Evolutionary conservation across 192 early-diverging fungal genomes (phyloP).

Genomic region (Chytriomyces sp.): DNA sequence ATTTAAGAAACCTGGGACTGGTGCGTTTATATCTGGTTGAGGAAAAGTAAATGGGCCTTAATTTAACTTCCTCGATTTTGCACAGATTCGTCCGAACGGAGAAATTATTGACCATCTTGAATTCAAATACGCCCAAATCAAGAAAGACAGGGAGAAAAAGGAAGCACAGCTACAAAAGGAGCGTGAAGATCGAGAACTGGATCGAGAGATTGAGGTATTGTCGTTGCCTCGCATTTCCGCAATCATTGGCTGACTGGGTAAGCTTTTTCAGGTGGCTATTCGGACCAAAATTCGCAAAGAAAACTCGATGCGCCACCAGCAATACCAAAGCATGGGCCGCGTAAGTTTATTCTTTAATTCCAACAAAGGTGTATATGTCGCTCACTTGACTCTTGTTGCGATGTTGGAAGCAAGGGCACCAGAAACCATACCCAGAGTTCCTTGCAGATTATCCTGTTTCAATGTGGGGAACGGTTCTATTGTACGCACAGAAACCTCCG

Average conservation of each 20-base stretch:
- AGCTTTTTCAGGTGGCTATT: conserved; percentile 29
- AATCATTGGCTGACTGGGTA: not conserved
- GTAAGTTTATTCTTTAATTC: conserved; percentile 24
- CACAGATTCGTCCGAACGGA: conserved; percentile 54
- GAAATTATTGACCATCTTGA: conserved; percentile 49
- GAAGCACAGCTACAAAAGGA: conserved; percentile 42
- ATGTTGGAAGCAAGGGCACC: not conserved
- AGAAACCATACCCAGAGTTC: conserved; percentile 42
- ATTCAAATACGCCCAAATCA: conserved; percentile 63
- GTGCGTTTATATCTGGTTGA: conserved; percentile 32
- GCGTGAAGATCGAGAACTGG: conserved; percentile 52
- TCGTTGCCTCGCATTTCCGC: not conserved
- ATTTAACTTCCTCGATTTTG: not conserved
- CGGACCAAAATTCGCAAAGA: conserved; percentile 31
- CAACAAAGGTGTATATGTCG: not conserved
- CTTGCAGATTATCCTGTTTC: conserved; percentile 53
- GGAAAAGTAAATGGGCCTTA: not conserved
- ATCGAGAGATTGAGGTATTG: conserved; percentile 60
- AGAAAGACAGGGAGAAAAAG: conserved; percentile 49
- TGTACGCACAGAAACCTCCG: conserved; percentile 53
- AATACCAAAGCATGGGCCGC: conserved; percentile 22
- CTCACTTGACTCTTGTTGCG: not conserved
- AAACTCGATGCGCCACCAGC: conserved; percentile 12
- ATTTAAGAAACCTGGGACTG: conserved; percentile 54
- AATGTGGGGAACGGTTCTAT: conserved; percentile 60